A percentile compares a stretch with the other conserved stretches of the same genome.
Conservation (phyloP, 2,329 filamentous ascomycete genomes). For the Exophiala viscosa region DNA sequence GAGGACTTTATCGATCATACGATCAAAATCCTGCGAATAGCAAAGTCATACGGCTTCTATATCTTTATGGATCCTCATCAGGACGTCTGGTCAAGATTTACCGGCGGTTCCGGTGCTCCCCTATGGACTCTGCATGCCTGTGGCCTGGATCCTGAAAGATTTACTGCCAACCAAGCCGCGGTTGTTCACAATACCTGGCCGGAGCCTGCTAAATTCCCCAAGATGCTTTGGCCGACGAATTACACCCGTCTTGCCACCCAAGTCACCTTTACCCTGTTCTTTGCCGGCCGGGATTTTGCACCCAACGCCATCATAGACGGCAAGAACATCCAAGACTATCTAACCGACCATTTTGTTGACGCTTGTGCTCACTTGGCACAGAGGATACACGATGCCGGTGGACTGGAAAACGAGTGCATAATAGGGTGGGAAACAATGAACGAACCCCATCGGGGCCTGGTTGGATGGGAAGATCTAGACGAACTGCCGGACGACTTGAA, state of each 20-base stretch:
- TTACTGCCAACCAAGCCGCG: constrained; percentile 82
- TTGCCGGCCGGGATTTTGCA: constrained; percentile 83
- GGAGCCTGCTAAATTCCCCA: constrained; percentile 79
- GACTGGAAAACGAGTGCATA: constrained; percentile 78
- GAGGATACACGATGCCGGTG: constrained; percentile 83
- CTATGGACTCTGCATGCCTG: constrained; percentile 98
- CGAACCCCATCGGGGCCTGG: constrained; percentile 84
- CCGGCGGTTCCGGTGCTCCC: constrained; percentile 89
- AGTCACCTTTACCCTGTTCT: constrained; percentile 93
- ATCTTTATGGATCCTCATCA: constrained; percentile 99
- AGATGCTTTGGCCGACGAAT: constrained; percentile 99
- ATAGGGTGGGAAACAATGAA: constrained; percentile 97
- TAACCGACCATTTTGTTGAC: constrained; percentile 78
- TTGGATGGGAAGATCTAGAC: constrained; percentile 77
- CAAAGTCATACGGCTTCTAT: constrained; percentile 89
- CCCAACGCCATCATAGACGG: constrained; percentile 95
- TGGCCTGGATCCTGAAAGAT: constrained; percentile 80
- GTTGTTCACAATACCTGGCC: constrained; percentile 93
- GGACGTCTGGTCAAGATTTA: constrained; percentile 97
- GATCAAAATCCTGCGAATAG: constrained; percentile 74
- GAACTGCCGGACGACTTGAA: constrained; percentile 82
- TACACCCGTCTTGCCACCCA: constrained; percentile 83
- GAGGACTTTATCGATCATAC: constrained; percentile 92
- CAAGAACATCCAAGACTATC: constrained; percentile 91
- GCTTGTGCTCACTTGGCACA: constrained; percentile 78